phyloP scores from a whole-genome alignment of 805 yeast genomes.

The Saccharomycopsis vini region DNA sequence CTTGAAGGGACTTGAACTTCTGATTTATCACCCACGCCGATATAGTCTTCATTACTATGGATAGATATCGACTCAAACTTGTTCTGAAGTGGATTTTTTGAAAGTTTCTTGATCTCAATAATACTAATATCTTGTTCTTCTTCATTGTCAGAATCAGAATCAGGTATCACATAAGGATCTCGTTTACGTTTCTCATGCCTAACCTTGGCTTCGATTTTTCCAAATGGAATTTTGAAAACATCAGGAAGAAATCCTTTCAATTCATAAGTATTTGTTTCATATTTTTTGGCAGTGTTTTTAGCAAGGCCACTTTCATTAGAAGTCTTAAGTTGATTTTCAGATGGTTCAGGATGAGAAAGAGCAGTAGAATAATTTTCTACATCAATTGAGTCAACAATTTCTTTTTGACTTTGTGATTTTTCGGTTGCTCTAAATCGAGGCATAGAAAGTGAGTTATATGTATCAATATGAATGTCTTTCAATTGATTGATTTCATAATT shows the following conservation, averaged over 20 bases:
- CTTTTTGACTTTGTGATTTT: no score
- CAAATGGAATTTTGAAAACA: constrained; percentile 9
- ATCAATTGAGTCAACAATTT: constrained; percentile 2
- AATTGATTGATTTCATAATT: constrained; percentile 4
- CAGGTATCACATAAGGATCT: constrained; percentile 11
- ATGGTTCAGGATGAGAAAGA: background rate
- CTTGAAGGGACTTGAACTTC: constrained; percentile 16
- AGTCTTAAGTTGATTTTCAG: no score
- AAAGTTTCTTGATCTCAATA: constrained; percentile 13
- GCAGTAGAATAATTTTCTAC: constrained; percentile 5
- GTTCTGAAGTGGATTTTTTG: no score
- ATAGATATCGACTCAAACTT: background rate
- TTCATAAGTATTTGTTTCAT: constrained; percentile 17
- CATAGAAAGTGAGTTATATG: background rate
- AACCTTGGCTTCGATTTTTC: constrained; percentile 20
- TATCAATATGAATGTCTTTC: background rate
- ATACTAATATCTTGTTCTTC: constrained; percentile 15
- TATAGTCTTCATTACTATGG: background rate
- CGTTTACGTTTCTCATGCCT: constrained; percentile 7
- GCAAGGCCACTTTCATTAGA: no score
- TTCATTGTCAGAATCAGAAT: constrained; percentile 16
- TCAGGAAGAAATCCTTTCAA: constrained; percentile 12
- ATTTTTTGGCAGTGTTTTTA: no score
- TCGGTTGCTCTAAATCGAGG: no score
- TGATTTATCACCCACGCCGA: constrained; percentile 1